These are phyloP conservation scores for Ogataea pilisensis DNA, from an alignment of 805 yeast genomes.

Conservation along the genomic window DNA sequence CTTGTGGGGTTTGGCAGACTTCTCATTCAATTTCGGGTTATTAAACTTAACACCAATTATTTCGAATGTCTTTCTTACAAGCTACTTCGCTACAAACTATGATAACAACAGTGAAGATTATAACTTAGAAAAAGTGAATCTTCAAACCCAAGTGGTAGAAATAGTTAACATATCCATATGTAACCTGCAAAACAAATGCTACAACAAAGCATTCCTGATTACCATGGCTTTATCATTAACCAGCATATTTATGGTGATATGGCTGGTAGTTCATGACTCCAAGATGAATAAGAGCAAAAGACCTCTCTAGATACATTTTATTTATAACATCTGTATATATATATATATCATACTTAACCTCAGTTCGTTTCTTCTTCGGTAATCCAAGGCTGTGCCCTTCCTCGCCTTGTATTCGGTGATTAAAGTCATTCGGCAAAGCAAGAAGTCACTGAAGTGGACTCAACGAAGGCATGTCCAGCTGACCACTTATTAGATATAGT, in stretches of 20 bases:
- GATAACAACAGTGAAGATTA: conserved; percentile 39
- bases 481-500: too few species aligned
- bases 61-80: conserved; percentile 56
- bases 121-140: conserved; percentile 1
- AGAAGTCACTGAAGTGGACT: too few species aligned
- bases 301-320: background rate
- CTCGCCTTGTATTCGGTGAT: too few species aligned
- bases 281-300: background rate
- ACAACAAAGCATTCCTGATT: conserved; percentile 37
- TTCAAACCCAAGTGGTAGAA: conserved; percentile 1
- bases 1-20: conserved; percentile 61
- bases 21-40: conserved; percentile 72
- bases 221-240: conserved; percentile 19
- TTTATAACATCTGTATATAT: background rate
- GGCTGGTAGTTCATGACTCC: background rate
- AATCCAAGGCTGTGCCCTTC: too few species aligned
- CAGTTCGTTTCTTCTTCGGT: too few species aligned
- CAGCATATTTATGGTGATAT: background rate
- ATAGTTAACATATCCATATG: conserved; percentile 16
- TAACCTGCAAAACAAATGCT: conserved; percentile 26
- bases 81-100: conserved; percentile 58
- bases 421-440: too few species aligned
- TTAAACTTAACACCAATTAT: conserved; percentile 63
- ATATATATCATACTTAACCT: too few species aligned
- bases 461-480: too few species aligned